Percentiles rank a stretch among this genome's conserved stretches.
phyloP scores from a whole-genome alignment of 108 stramenopile genomes.

The Cyclotella atomus region DNA sequence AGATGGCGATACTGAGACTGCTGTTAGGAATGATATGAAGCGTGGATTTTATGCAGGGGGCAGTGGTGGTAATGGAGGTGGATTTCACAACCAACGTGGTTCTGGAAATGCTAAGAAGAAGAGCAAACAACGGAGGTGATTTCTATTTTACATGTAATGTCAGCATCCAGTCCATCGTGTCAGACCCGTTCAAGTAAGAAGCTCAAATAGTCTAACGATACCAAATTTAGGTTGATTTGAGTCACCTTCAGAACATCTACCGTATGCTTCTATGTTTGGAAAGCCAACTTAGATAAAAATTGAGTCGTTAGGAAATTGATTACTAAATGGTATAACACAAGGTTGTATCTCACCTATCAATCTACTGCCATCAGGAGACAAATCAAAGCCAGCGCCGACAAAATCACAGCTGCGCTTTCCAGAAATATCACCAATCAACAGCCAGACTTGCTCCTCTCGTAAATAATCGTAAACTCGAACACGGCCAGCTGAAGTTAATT shows the following conservation, averaged over 20 bases:
- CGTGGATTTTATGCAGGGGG: slow-evolving; percentile 74
- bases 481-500: not conserved
- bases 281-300: slow-evolving; percentile 6
- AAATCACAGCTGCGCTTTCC: slow-evolving; percentile 17
- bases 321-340: too few species aligned
- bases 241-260: slow-evolving; percentile 4
- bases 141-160: too few species aligned
- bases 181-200: not conserved
- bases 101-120: slow-evolving; percentile 32
- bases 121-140: slow-evolving; percentile 29
- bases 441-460: not conserved
- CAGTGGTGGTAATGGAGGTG: slow-evolving; percentile 60
- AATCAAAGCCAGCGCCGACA: slow-evolving; percentile 10
- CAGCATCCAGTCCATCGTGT: too few species aligned
- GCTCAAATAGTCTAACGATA: not conserved
- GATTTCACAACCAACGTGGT: slow-evolving; percentile 51
- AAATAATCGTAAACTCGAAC: slow-evolving; percentile 1
- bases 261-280: slow-evolving; percentile 3
- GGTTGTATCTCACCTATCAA: slow-evolving; percentile 5
- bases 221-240: slow-evolving; percentile 1
- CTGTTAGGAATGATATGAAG: slow-evolving; percentile 57
- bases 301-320: too few species aligned
- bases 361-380: slow-evolving; percentile 9
- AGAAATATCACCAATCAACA: not conserved
- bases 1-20: slow-evolving; percentile 63